Percentiles rank a stretch among this genome's conserved stretches.
Evolutionary conservation across 352 stramenopile species (phyloP).

Genomic region (Pythium vanterpoolii): DNA sequence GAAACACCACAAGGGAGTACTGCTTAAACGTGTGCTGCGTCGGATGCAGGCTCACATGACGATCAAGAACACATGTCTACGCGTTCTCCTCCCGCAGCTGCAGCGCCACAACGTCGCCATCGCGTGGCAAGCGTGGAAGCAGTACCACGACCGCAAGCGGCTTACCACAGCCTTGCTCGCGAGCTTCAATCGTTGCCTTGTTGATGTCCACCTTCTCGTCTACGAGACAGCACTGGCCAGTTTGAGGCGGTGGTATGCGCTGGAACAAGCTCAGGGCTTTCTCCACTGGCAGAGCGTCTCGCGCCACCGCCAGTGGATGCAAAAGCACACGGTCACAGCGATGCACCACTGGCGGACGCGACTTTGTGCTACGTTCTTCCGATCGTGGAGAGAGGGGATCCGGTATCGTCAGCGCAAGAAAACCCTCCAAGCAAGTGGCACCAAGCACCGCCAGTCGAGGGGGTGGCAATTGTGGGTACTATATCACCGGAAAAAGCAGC

Average conservation of each 20-base stretch:
- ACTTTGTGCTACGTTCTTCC: neutral
- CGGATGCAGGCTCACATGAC: slow-evolving; percentile 12
- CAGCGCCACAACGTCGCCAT: slow-evolving; percentile 4
- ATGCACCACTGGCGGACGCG: slow-evolving; percentile 5
- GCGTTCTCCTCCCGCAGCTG: slow-evolving; percentile 11
- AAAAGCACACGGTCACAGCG: slow-evolving; percentile 1
- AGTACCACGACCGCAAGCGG: slow-evolving; percentile 4
- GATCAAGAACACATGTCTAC: slow-evolving; percentile 7
- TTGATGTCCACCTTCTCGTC: neutral
- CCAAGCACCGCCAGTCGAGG: neutral
- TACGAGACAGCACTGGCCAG: neutral
- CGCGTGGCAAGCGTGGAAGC: neutral
- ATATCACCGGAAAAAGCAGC: neutral
- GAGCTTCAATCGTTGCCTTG: neutral
- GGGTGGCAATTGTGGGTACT: slow-evolving; percentile 4
- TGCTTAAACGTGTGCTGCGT: neutral
- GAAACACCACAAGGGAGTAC: neutral
- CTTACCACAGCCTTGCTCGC: neutral
- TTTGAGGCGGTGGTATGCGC: slow-evolving; percentile 1
- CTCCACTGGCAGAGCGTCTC: neutral
- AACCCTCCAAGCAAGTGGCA: neutral
- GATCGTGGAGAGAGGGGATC: slow-evolving; percentile 6
- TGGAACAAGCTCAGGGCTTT: neutral
- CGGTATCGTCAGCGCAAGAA: neutral
- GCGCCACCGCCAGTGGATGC: slow-evolving; percentile 5